phyloP scores from a whole-genome alignment of 768 basidiomycete species.

The Suillus plorans region DNA sequence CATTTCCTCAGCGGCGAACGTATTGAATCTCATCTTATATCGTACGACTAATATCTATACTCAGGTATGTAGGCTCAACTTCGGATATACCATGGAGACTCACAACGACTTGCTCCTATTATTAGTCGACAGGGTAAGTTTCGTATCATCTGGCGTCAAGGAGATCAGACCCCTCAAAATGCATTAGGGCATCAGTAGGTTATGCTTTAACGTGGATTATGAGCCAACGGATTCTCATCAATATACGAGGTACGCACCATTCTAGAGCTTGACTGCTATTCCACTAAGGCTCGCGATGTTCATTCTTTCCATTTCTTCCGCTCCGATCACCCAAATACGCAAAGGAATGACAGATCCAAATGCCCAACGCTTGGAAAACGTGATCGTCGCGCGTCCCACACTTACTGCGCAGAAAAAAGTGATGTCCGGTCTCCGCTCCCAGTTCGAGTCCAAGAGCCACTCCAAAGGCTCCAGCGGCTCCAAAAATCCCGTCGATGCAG shows the following conservation, averaged over 20 bases:
- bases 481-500: slow-evolving; percentile 21
- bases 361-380: slow-evolving; percentile 27
- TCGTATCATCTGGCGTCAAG: background rate
- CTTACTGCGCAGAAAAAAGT: slow-evolving; percentile 18
- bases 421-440: slow-evolving; percentile 23
- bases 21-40: slow-evolving; percentile 52
- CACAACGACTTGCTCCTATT: slow-evolving; percentile 2
- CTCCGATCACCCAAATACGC: background rate
- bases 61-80: slow-evolving; percentile 38
- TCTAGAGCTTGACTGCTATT: background rate
- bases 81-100: slow-evolving; percentile 9
- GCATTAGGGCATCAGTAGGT: slow-evolving; percentile 49
- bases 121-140: slow-evolving; percentile 52
- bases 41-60: slow-evolving; percentile 36
- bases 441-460: slow-evolving; percentile 14
- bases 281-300: background rate
- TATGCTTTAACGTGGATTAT: slow-evolving; percentile 62
- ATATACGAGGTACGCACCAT: slow-evolving; percentile 46
- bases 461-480: background rate
- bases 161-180: background rate
- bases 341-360: slow-evolving; percentile 25
- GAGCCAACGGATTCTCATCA: slow-evolving; percentile 57
- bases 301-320: background rate
- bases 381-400: slow-evolving; percentile 21
- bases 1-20: slow-evolving; percentile 41